phyloP scores from a whole-genome alignment of 139 green algal species.

The Eudorina sp. region DNA sequence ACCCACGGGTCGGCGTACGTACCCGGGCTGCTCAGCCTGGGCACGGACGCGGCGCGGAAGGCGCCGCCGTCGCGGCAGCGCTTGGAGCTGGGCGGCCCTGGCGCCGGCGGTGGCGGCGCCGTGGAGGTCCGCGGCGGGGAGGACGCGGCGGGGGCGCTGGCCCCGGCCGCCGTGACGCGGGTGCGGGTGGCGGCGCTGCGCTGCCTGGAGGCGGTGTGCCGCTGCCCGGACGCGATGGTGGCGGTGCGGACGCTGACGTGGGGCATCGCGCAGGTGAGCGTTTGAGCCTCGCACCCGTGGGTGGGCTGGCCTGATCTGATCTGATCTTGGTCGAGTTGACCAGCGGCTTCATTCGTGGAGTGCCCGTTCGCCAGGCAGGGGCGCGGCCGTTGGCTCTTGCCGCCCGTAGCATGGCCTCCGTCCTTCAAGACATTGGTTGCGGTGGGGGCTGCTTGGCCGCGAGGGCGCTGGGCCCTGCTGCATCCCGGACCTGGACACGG shows the following conservation, averaged over 20 bases:
- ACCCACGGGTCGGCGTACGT: slow-evolving; percentile 44
- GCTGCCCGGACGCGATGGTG: not conserved
- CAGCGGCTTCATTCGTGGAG: too few species aligned
- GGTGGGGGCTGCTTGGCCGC: too few species aligned
- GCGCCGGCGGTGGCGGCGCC: not conserved
- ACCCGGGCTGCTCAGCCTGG: slow-evolving; percentile 39
- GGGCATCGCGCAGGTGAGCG: slow-evolving; percentile 46
- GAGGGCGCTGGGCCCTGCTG: too few species aligned
- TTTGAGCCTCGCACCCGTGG: too few species aligned
- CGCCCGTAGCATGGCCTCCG: too few species aligned
- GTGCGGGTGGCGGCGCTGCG: slow-evolving; percentile 61
- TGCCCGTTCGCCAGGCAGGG: too few species aligned
- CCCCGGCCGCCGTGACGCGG: slow-evolving; percentile 63
- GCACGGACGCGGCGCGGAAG: not conserved
- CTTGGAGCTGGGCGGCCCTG: not conserved
- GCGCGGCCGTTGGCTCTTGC: too few species aligned
- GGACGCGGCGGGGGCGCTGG: slow-evolving; percentile 11
- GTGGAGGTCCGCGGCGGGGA: not conserved
- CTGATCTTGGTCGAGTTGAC: too few species aligned
- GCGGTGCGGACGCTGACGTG: slow-evolving; percentile 53
- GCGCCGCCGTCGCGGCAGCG: not conserved
- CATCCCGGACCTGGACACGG: too few species aligned
- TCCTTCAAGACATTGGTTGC: too few species aligned
- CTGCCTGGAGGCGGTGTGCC: slow-evolving; percentile 59
- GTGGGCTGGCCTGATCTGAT: too few species aligned